Evolutionary conservation across 345 rosid genomes (phyloP).

Genomic region (Salix koriyanagi): DNA sequence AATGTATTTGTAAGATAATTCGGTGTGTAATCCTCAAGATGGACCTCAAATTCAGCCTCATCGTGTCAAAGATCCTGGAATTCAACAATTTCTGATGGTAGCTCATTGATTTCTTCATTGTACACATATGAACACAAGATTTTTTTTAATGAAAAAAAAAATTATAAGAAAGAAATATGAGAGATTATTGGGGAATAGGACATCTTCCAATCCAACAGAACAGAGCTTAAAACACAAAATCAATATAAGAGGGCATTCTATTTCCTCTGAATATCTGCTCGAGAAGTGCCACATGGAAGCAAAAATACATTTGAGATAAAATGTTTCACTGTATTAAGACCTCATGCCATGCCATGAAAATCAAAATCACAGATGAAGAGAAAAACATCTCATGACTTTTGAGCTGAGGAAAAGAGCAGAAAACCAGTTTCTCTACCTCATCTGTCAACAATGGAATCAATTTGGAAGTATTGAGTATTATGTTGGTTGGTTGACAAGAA

Average conservation of each 20-base stretch:
- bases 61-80: not conserved
- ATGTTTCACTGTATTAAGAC: not conserved
- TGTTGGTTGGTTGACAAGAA: constrained; percentile 37
- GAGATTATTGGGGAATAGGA: no score
- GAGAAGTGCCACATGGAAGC: no score
- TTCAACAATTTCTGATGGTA: not conserved
- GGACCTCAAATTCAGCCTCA: not conserved
- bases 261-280: no score
- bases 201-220: no score
- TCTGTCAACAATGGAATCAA: constrained; percentile 16
- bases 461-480: constrained; percentile 34
- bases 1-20: not conserved
- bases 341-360: not conserved
- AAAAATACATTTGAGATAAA: not conserved
- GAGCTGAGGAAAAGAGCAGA: constrained; percentile 1
- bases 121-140: not conserved
- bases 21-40: not conserved
- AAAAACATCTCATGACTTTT: not conserved
- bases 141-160: no score
- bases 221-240: no score
- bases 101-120: not conserved
- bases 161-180: no score
- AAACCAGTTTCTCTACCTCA: constrained; percentile 48
- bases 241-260: no score
- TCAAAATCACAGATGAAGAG: not conserved